A percentile compares a stretch with the other conserved stretches of the same genome.
phyloP scores from a whole-genome alignment of 305 asterid genomes.

The Nicotiana rustica region DNA sequence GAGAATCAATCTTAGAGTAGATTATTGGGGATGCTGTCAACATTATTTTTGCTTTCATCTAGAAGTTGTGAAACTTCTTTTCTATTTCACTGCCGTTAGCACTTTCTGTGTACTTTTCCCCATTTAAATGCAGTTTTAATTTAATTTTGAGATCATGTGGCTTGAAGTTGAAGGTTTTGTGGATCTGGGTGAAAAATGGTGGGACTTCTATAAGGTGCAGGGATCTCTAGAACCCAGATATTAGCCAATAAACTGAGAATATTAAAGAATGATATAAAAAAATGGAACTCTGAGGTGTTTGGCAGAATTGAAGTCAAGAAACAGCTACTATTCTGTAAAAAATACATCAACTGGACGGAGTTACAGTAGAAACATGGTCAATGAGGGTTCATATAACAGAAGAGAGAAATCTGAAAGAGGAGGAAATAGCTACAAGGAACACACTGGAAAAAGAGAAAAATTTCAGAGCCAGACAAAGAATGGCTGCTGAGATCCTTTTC shows the following conservation, averaged over 20 bases:
- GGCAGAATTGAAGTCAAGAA: neutral
- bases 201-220: neutral
- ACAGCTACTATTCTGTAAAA: neutral
- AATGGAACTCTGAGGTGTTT: neutral
- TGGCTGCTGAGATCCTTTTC: slow-evolving; percentile 21
- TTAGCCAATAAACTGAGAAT: neutral
- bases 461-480: slow-evolving; percentile 9
- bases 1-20: neutral
- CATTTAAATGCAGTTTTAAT: neutral
- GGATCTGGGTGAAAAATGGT: neutral
- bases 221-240: neutral
- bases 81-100: no score
- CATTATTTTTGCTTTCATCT: neutral
- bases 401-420: neutral
- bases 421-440: slow-evolving; percentile 6
- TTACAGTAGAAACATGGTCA: neutral
- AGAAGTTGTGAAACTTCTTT: neutral
- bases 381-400: neutral
- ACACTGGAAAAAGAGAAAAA: neutral
- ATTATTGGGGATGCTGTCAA: neutral
- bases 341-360: neutral
- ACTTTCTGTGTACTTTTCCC: neutral
- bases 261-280: neutral
- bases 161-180: neutral
- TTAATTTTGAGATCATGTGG: neutral